Evolutionary conservation across 75 land plant genomes (phyloP).

Genomic region (Cryptomeria japonica): DNA sequence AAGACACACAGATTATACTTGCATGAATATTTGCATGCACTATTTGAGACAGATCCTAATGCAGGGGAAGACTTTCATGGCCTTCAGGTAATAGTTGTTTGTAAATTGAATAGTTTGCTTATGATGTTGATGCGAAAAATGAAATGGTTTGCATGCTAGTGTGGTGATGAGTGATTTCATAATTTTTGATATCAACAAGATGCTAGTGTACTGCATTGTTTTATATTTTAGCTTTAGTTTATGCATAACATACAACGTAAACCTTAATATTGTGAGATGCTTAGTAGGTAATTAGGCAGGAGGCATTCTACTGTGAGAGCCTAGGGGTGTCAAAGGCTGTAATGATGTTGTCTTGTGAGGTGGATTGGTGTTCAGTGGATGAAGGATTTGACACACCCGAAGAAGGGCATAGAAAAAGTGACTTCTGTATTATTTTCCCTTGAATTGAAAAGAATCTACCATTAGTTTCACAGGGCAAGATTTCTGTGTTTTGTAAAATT

Average conservation of each 20-base stretch:
- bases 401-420: no score
- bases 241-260: no score
- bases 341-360: no score
- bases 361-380: no score
- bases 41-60: slow-evolving; percentile 77
- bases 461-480: no score
- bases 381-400: no score
- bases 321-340: no score
- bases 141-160: neutral
- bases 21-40: slow-evolving; percentile 82
- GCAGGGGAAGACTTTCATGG: slow-evolving; percentile 89
- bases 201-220: neutral
- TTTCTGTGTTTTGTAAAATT: no score
- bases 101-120: slow-evolving; percentile 1
- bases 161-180: neutral
- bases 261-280: neutral
- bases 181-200: neutral
- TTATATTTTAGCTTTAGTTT: neutral
- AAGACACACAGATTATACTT: slow-evolving; percentile 60
- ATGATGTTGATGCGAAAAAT: neutral
- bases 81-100: slow-evolving; percentile 63
- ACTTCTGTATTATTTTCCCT: no score
- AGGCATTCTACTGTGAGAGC: no score
- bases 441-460: no score
- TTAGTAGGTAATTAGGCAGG: neutral